Conservation (phyloP, 441 rosid species). For the Arabidopsis lyrata region DNA sequence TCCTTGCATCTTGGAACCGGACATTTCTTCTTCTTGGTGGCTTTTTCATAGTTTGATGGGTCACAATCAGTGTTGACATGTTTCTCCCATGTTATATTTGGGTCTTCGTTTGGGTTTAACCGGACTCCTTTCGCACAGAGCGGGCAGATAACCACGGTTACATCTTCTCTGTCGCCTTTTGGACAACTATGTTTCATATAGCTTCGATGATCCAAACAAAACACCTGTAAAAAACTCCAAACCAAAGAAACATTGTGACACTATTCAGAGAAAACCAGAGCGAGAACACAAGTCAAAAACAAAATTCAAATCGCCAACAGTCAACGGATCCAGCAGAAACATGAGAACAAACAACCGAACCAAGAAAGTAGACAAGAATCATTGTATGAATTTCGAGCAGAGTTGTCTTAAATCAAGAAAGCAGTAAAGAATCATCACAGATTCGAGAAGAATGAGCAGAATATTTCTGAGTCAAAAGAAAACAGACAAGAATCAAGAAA, state of each 20-base stretch:
- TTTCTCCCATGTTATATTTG: constrained; percentile 83
- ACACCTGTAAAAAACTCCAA: constrained; percentile 54
- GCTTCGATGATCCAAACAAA: constrained; percentile 87
- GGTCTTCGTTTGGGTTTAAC: constrained; percentile 74
- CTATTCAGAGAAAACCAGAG: constrained; percentile 14
- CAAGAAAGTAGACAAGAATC: background rate
- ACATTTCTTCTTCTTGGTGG: constrained; percentile 85
- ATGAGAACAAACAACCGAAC: background rate
- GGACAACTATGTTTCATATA: constrained; percentile 77
- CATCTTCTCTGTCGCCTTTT: constrained; percentile 68
- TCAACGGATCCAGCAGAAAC: too few relatives aligned
- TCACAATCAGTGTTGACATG: constrained; percentile 88
- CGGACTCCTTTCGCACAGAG: constrained; percentile 92
- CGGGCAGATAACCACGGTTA: constrained; percentile 87
- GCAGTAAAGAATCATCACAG: background rate
- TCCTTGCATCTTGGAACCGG: constrained; percentile 89
- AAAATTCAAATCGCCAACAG: background rate
- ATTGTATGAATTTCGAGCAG: background rate
- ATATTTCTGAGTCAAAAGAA: background rate
- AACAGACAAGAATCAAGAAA: background rate
- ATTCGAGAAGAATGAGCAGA: too few relatives aligned
- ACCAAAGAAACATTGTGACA: background rate
- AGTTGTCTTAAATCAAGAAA: too few relatives aligned
- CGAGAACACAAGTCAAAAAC: background rate
- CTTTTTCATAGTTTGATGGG: constrained; percentile 88